Evolutionary conservation across 305 asterid genomes (phyloP), one percentile per base, ranked within the genome.

Genomic region (Nicotiana rustica): DNA sequence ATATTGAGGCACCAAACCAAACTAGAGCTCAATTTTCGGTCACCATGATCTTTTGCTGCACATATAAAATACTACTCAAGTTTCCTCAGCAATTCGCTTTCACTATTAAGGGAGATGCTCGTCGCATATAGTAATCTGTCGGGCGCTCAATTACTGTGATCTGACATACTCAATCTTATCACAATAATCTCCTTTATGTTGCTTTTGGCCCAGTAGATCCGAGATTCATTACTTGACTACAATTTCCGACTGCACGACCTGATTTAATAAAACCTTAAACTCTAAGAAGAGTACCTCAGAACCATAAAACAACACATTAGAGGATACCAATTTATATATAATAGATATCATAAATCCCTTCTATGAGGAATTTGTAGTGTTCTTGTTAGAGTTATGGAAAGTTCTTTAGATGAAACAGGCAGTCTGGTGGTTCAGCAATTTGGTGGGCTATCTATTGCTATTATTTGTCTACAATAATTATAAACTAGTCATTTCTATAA

Each of bases 181-280:
- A 41, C 36, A 70, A 70, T 57, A 38, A 69, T 70, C 78, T 10
- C 78, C 21, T 44, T 44, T 70, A 3, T 19, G 78, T 19, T 19
- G 19, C 1, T 70, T 10, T 70, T 44, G 6, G 59, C 60, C 38
- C 47, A 60, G 44, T 12, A 5, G 19, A 12, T 70, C 60, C 44
- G 60, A 44, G 36, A 70, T 19, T 70, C 0, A 59, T 70, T 35
- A 44, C 44, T 44, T 19, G 47, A 44, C 60, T 44, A 70, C 60
- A 41, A 70, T 44, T 6, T 70, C 9, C 36, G 60, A 44, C 21
- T 44, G 78, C 19, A 70, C 0, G 33, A 70, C 35, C 35, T 36
- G 15, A 70, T 70, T 71, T 19, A 44, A 70, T 70, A 70, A 44
- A 70, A 70, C 78, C 78, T 19, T 12, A 19, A 44, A 70, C 78